Percentiles rank a stretch among this genome's conserved stretches.
These are phyloP conservation scores for Apiospora marii DNA, from an alignment of 2,329 filamentous ascomycete genomes.

Conservation along the genomic window DNA sequence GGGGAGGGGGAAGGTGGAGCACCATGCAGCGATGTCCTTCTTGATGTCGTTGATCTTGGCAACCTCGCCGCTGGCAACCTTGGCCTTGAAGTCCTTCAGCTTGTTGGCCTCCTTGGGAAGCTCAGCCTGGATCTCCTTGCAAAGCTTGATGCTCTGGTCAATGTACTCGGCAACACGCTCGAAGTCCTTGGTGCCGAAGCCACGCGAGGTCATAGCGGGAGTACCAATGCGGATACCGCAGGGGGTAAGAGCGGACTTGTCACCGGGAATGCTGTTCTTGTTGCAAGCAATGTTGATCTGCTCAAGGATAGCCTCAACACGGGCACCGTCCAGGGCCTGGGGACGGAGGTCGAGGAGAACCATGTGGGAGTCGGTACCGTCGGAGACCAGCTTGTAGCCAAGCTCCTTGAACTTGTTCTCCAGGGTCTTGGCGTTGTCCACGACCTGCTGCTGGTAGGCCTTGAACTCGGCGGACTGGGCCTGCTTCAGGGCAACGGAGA, in stretches of 20 bases:
- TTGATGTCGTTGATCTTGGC: constrained; percentile 83
- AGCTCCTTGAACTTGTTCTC: constrained; percentile 85
- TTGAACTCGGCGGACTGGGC: constrained; percentile 90
- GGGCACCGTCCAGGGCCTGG: constrained; percentile 86
- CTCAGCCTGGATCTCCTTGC: constrained; percentile 82
- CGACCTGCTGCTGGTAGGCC: constrained; percentile 90
- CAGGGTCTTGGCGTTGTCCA: constrained; percentile 92
- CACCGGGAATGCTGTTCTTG: constrained; percentile 98
- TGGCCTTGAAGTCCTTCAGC: constrained; percentile 99
- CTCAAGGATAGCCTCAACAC: constrained; percentile 95
- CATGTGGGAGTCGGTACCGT: constrained; percentile 97
- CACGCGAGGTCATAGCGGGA: constrained; percentile 95
- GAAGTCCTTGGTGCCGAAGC: constrained; percentile 92
- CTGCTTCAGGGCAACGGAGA: constrained; percentile 95
- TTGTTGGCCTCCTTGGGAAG: constrained; percentile 98
- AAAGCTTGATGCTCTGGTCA: constrained; percentile 85
- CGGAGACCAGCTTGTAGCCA: constrained; percentile 93
- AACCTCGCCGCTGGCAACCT: constrained; percentile 81
- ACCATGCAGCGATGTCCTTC: constrained; percentile 91
- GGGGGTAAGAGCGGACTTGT: constrained; percentile 95
- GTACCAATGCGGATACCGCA: constrained; percentile 96
- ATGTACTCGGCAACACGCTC: constrained; percentile 90
- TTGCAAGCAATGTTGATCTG: constrained; percentile 99
- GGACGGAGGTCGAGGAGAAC: constrained; percentile 94
- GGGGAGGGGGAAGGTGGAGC: constrained; percentile 89